Base-by-base conservation (phyloP, 2,329 filamentous ascomycete species). In the Sclerotinia nivalis region DNA sequence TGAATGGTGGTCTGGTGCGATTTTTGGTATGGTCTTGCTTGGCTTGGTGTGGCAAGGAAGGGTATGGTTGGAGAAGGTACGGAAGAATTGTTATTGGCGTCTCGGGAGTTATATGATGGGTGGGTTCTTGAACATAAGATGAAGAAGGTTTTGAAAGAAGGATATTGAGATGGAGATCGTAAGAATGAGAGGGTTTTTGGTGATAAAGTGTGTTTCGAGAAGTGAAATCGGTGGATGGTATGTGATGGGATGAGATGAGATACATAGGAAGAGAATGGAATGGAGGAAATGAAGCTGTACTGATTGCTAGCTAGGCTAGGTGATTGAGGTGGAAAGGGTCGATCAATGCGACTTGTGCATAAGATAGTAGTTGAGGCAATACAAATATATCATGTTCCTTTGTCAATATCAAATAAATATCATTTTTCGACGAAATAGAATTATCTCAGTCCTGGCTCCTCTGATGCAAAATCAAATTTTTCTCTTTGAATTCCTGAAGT, bases 351-450 rank as follows among this genome's bases (percentile, higher is more conserved):
- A n/a, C 7, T 20, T 66, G 64, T 66, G 64, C 67, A 65, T 65
- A 54, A 55, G 22, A 49, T 56, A 34, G 50, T 22, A 22, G 59
- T 64, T 45, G 49, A 69, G 37, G 49, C 67, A 56, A 65, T 69
- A 69, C 49, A 55, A 62, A 43, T 64, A 64, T 45, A 69, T 64
- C 47, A 62, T 55, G 47, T 69, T 69, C 66, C 34, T 69, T 69
- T 69, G 58, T 69, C 37, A 69, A 34, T 45, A 52, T 54, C n/a
- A 55, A 31, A 43, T 18, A 43, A 43, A 43, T 43, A 12, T 54
- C 13, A 12, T 13, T 13, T 13, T 50, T n/a, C 13, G 10, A 54
- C 4, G 12, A 45, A 56, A n/a, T 2, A 20, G 8, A 25, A 37
- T 49, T 6, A 15, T 62, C 10, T 9, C 8, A 31, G 37, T n/a